phyloP scores from a whole-genome alignment of 441 rosid genomes.

The Theobroma grandiflorum region DNA sequence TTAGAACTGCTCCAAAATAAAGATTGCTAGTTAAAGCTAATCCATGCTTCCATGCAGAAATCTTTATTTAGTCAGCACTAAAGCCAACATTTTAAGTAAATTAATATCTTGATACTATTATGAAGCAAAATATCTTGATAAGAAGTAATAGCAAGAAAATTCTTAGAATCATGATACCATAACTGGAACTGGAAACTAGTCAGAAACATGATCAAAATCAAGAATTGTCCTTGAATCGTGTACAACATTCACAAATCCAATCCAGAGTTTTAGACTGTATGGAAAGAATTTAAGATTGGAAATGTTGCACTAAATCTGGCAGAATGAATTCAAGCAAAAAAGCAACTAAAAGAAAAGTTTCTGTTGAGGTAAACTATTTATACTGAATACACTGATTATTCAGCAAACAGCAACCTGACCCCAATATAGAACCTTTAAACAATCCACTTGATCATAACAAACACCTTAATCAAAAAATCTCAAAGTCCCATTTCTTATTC shows the following conservation, averaged over 20 bases:
- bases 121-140: neutral
- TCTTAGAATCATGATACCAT: neutral
- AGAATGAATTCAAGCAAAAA: neutral
- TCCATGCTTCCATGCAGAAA: neutral
- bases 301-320: slow-evolving; percentile 11
- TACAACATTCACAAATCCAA: neutral
- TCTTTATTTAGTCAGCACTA: neutral
- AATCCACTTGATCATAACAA: slow-evolving; percentile 6
- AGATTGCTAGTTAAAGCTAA: neutral
- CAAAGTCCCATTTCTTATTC: slow-evolving; percentile 6
- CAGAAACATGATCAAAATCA: slow-evolving; percentile 12
- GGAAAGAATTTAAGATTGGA: neutral
- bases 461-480: neutral
- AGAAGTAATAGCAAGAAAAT: neutral
- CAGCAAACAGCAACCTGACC: neutral
- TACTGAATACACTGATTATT: slow-evolving; percentile 6
- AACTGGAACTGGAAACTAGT: neutral
- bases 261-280: neutral
- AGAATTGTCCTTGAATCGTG: neutral
- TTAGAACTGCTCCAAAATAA: slow-evolving; percentile 2
- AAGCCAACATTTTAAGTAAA: slow-evolving; percentile 9
- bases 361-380: neutral
- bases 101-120: neutral
- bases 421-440: neutral
- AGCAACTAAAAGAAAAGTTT: neutral